Evolutionary conservation across 1,284 basidiomycete species (phyloP), one percentile per base, ranked within the genome.

Genomic region (Leucoagaricus sp.): DNA sequence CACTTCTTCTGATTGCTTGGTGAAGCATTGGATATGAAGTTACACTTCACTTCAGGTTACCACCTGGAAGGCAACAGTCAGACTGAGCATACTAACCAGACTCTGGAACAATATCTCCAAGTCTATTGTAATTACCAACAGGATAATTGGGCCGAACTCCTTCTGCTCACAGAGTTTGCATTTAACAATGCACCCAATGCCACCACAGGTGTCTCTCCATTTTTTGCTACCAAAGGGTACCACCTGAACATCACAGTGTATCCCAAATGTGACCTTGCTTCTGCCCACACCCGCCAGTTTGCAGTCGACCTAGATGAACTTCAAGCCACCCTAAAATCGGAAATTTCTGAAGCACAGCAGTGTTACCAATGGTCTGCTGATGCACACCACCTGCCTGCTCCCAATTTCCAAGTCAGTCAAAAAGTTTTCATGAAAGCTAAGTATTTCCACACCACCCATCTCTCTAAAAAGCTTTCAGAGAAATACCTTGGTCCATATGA

Each of bases 101-200:
- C 62, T 0, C 58, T 83, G 1, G 74, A 82, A 60, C 66, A 68
- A 0, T 76, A 72, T 58, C 64, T 81, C 1, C 66, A 68, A 2
- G 58, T 67, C 6, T 78, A 71, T 54, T 65, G 64, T 51, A 70
- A 69, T 6, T 75, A 78, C 59, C 63, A 77, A 38, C 79, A 82
- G 57, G 67, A 74, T 55, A 66, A 81, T 55, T 83, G 80, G 80
- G 63, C 67, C 0, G 64, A 73, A 2, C 72, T 72, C 15, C 68
- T 83, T 0, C 70, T 75, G 0, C 56, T 78, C 5, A 76, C 75
- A 0, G 73, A 79, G 61, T 83, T 82, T 57, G 65, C 68, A 0
- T 79, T 75, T 64, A 81, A 82, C 61, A 80, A 79, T 42, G 45
- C 59, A 6, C 58, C 64, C 17, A 76, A 68, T 48, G 49, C 62